Conservation (phyloP, 169 alveolate species). For the Plasmodium billcollinsi region DNA sequence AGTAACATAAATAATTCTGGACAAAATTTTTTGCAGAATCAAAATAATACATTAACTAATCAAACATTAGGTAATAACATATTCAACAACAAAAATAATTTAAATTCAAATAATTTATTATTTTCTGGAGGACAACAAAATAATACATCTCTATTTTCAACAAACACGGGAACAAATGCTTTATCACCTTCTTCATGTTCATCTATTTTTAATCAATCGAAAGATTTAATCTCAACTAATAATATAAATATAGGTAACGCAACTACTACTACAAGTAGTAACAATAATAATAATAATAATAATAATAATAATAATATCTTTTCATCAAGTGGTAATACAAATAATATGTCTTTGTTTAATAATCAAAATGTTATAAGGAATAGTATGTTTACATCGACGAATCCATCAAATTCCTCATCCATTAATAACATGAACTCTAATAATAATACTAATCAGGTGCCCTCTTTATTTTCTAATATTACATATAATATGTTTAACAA, state of each 20-base stretch:
- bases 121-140: no score
- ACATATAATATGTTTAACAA: not conserved
- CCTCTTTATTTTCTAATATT: slow-evolving; percentile 24
- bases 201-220: no score
- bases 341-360: not conserved
- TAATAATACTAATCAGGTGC: not conserved
- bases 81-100: no score
- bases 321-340: not conserved
- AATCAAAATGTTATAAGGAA: not conserved
- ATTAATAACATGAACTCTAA: not conserved
- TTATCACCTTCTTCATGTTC: no score
- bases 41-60: no score
- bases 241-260: no score
- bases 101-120: no score
- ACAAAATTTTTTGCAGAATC: not conserved
- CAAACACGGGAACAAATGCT: no score
- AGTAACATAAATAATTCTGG: not conserved
- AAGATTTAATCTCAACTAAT: no score
- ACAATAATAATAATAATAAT: not conserved
- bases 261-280: not conserved
- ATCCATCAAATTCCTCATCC: not conserved
- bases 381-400: not conserved
- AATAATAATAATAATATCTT: not conserved
- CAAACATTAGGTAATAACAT: no score
- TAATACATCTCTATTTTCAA: no score